phyloP scores from a whole-genome alignment of 148 eudicot species.

The Rheum nobile region DNA sequence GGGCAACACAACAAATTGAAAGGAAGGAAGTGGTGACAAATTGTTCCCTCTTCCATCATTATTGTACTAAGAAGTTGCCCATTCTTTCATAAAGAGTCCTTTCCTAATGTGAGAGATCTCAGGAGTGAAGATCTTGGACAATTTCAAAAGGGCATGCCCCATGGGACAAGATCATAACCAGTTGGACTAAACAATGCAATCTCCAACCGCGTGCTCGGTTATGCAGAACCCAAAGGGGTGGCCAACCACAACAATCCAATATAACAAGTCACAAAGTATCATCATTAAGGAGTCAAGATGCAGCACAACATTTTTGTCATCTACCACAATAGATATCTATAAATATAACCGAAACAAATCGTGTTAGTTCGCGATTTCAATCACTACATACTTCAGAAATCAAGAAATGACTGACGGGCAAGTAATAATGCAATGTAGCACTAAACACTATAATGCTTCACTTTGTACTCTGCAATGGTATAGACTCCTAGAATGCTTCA shows the following conservation, averaged over 20 bases:
- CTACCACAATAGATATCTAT: not conserved
- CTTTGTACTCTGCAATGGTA: not conserved
- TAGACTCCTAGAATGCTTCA: not conserved
- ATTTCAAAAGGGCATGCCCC: not conserved
- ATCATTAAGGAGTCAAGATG: not conserved
- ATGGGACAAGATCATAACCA: not conserved
- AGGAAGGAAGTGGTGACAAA: not conserved
- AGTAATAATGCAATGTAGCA: not conserved
- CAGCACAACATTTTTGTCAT: not conserved
- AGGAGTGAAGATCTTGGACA: not conserved
- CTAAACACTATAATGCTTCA: not conserved
- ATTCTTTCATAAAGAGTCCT: not conserved
- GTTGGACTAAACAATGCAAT: not conserved
- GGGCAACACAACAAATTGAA: conserved; percentile 1
- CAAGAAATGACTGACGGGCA: not conserved
- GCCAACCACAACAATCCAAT: not conserved
- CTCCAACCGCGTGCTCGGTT: not conserved
- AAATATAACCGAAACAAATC: not conserved
- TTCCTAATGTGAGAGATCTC: not conserved
- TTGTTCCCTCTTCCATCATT: not conserved
- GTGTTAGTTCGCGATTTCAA: not conserved
- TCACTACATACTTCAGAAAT: not conserved
- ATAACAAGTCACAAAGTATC: not conserved
- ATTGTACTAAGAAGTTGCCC: conserved; percentile 5
- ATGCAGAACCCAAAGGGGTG: not conserved